These are phyloP conservation scores for Apiosordaria backusii DNA, from an alignment of 495 filamentous ascomycete species.

Conservation along the genomic window DNA sequence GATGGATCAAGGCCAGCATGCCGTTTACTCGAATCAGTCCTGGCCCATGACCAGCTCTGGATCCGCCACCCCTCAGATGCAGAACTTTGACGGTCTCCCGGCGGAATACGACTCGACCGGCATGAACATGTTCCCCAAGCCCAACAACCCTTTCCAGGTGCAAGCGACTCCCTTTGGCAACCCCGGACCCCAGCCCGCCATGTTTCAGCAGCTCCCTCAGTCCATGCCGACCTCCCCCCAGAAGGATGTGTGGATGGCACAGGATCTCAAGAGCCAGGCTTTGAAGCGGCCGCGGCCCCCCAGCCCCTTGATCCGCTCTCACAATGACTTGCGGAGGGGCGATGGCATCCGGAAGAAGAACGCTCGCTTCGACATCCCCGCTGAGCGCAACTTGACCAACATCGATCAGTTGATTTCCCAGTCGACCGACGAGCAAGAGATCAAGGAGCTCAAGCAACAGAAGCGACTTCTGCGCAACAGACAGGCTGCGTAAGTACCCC, in stretches of 20 bases:
- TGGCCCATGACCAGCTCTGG: slow-evolving; percentile 61
- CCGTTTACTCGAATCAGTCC: slow-evolving; percentile 44
- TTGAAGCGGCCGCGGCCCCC: slow-evolving; percentile 66
- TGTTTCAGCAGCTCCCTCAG: slow-evolving; percentile 48
- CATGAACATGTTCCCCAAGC: slow-evolving; percentile 48
- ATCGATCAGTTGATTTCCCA: slow-evolving; percentile 90
- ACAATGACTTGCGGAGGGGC: slow-evolving; percentile 74
- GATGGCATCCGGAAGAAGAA: slow-evolving; percentile 99
- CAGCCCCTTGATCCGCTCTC: slow-evolving; percentile 72
- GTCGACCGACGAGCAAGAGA: slow-evolving; percentile 85
- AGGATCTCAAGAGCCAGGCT: slow-evolving; percentile 56
- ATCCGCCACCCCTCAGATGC: slow-evolving; percentile 44
- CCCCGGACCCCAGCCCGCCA: slow-evolving; percentile 42
- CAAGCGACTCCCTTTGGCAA: slow-evolving; percentile 52
- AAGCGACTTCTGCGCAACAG: slow-evolving; percentile 93
- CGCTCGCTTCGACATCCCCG: slow-evolving; percentile 94
- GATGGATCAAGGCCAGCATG: slow-evolving; percentile 51
- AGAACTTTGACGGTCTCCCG: slow-evolving; percentile 61
- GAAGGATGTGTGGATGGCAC: slow-evolving; percentile 52
- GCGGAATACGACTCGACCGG: slow-evolving; percentile 51
- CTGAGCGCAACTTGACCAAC: slow-evolving; percentile 87
- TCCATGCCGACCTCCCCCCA: slow-evolving; percentile 51
- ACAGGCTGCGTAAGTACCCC: slow-evolving; percentile 85
- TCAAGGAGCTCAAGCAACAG: slow-evolving; percentile 98
- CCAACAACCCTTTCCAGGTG: slow-evolving; percentile 40